A percentile compares a stretch with the other conserved stretches of the same genome.
phyloP scores from a whole-genome alignment of 176 grass and related monocot genomes.

The Oryza nivara region DNA sequence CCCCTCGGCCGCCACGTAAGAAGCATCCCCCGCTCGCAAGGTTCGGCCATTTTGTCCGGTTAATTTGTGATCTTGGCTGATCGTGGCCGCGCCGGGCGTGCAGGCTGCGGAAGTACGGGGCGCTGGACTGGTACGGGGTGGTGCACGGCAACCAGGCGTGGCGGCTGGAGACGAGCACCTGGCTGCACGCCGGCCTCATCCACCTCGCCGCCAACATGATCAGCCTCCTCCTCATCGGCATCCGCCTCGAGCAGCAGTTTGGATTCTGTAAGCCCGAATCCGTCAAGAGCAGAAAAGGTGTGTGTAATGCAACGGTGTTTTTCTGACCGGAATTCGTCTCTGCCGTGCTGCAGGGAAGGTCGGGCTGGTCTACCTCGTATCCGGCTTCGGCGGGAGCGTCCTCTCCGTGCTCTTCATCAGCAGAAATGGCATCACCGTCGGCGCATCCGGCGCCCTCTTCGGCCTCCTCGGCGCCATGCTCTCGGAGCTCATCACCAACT shows the following conservation, averaged over 20 bases:
- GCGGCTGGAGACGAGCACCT: slow-evolving; percentile 72
- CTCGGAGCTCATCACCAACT: slow-evolving; percentile 88
- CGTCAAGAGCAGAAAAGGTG: background rate
- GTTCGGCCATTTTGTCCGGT: background rate
- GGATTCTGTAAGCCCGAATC: slow-evolving; percentile 69
- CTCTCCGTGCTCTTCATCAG: slow-evolving; percentile 81
- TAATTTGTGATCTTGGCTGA: background rate
- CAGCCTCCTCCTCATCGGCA: slow-evolving; percentile 76
- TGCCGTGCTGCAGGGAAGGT: slow-evolving; percentile 56
- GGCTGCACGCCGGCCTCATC: slow-evolving; percentile 87
- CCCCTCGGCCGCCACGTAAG: slow-evolving; percentile 66
- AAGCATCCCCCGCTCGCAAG: background rate
- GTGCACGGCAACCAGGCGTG: slow-evolving; percentile 68
- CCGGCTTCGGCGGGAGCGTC: slow-evolving; percentile 81
- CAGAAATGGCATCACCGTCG: slow-evolving; percentile 70
- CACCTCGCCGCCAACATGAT: slow-evolving; percentile 85
- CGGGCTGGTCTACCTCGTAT: slow-evolving; percentile 77
- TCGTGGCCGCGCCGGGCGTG: background rate
- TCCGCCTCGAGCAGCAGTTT: slow-evolving; percentile 90
- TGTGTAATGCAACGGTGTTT: background rate
- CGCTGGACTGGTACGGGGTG: slow-evolving; percentile 65
- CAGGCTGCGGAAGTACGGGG: slow-evolving; percentile 75
- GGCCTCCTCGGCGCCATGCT: slow-evolving; percentile 89
- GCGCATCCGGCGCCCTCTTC: slow-evolving; percentile 85
- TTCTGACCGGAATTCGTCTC: slow-evolving; percentile 25